Percentiles rank a stretch among this genome's conserved stretches.
Evolutionary conservation across 2,329 filamentous ascomycete genomes (phyloP).

Genomic region (Penicillium vulpinum): DNA sequence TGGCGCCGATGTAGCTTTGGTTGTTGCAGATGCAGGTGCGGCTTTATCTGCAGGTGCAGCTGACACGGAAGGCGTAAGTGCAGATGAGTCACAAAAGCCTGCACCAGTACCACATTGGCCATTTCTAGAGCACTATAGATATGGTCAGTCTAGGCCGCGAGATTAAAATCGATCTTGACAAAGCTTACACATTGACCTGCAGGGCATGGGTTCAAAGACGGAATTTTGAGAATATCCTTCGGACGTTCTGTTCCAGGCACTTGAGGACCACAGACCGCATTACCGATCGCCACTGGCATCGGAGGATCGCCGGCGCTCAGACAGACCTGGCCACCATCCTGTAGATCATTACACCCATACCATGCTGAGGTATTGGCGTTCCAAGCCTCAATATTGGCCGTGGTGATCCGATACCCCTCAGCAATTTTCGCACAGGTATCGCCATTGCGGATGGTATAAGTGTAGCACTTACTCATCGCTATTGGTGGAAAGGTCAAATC

Average conservation of each 20-base stretch:
- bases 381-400: constrained; percentile 1
- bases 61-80: neutral
- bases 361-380: constrained; percentile 1
- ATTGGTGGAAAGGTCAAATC: neutral
- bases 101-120: constrained; percentile 9
- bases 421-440: constrained; percentile 2
- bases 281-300: neutral
- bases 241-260: constrained; percentile 5
- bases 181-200: constrained; percentile 5
- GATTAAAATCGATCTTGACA: neutral
- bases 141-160: neutral
- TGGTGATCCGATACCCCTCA: neutral
- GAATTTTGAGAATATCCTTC: neutral
- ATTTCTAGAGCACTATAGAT: neutral
- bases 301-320: neutral
- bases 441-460: neutral
- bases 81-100: neutral
- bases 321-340: neutral
- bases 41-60: neutral
- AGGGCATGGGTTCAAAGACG: constrained; percentile 6
- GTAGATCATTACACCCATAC: neutral
- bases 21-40: too few species aligned
- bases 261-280: constrained; percentile 5
- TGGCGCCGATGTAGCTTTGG: too few species aligned
- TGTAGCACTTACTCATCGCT: too few species aligned